phyloP scores from a whole-genome alignment of 768 basidiomycete species.

The Boletus subparvulus region DNA sequence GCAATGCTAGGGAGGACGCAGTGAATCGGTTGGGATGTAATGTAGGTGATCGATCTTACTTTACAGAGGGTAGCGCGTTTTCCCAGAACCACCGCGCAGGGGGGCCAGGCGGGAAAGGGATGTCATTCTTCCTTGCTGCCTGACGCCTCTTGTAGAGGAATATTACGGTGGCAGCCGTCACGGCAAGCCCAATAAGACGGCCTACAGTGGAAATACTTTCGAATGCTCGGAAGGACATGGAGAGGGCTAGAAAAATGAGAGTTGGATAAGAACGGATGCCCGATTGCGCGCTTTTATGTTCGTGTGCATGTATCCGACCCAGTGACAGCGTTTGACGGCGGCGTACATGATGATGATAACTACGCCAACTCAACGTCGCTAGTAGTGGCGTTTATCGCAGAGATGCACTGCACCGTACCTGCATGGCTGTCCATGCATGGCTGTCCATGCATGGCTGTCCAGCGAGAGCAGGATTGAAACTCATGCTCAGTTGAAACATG shows the following conservation, averaged over 20 bases:
- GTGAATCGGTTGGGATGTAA: background rate
- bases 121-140: background rate
- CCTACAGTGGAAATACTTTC: background rate
- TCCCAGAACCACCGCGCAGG: conserved; percentile 27
- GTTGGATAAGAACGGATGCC: too few species aligned
- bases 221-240: background rate
- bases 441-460: too few species aligned
- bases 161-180: background rate
- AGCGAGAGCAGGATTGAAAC: too few species aligned
- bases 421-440: too few species aligned
- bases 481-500: too few species aligned
- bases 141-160: conserved; percentile 5
- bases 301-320: too few species aligned
- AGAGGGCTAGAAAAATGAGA: background rate
- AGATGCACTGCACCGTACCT: too few species aligned
- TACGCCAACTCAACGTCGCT: too few species aligned
- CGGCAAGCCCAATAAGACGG: conserved; percentile 3
- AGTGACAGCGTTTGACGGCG: too few species aligned
- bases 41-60: conserved; percentile 10
- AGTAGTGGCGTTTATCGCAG: too few species aligned
- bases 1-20: conserved; percentile 8
- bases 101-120: conserved; percentile 28
- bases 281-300: too few species aligned
- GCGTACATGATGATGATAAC: too few species aligned
- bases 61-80: conserved; percentile 15